Evolutionary conservation across 2,329 filamentous ascomycete genomes (phyloP), one percentile per base, ranked within the genome.

Genomic region (Lojkania enalia): DNA sequence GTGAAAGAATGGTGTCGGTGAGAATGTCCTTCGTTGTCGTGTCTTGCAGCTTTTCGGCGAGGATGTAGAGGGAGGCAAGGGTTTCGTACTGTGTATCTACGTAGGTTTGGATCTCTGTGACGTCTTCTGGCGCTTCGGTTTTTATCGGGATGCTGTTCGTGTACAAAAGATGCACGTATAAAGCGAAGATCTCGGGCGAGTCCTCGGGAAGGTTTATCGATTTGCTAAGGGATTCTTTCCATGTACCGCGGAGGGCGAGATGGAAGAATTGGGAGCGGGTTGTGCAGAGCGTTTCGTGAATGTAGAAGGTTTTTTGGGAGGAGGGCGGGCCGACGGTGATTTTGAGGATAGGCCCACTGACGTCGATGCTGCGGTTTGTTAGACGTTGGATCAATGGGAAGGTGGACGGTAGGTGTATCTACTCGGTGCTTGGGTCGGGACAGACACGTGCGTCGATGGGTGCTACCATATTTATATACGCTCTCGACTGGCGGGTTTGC

Each of bases 1-100:
- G 11, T 19, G n/a, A 15, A 12, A 42, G 27, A 14, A 51, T 25
- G 3, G 25, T 41, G 13, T 46, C 33, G 3, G 45, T 38, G 19
- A 44, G 37, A 12, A 12, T 12, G 20, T 53, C 48, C 35, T 52
- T 52, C 1, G 49, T 23, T 5, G 16, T 7, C 14, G 20, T 21
- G 31, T 60, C 53, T 27, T 52, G 43, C 0, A 57, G 14, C 27
- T 47, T 55, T n/a, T 58, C 48, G 1, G 33, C 39, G 7, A 58
- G 40, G 4, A 58, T 46, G 18, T 48, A 54, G n/a, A 55, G 35
- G 1, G 31, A 35, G 29, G 30, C 39, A 1, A 54, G 36, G 19
- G 32, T 32, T 16, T 2, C 19, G 27, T 29, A 40, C n/a, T n/a
- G n/a, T n/a, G n/a, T n/a, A 15, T 46, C 48, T 15, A 27, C 7